These are phyloP conservation scores for Gigaspora rosea DNA, from an alignment of 192 early-diverging fungal genomes.

Conservation along the genomic window DNA sequence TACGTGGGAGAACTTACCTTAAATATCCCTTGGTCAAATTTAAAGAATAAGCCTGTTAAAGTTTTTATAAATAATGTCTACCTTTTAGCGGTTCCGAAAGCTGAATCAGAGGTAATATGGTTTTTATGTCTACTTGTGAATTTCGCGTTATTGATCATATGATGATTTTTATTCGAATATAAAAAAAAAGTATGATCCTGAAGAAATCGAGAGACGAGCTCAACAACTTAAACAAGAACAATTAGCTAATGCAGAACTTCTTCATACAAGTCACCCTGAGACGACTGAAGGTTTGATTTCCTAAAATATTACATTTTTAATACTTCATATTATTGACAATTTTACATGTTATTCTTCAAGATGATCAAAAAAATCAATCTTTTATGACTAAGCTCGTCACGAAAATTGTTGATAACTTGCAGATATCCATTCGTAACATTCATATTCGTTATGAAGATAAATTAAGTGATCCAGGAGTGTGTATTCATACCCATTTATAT, in stretches of 20 bases:
- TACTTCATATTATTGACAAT: neutral
- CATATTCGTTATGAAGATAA: conserved; percentile 95
- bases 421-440: conserved; percentile 93
- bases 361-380: conserved; percentile 74
- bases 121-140: too few relatives aligned
- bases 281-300: conserved; percentile 30
- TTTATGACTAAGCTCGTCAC: conserved; percentile 88
- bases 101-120: conserved; percentile 55
- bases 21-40: conserved; percentile 96
- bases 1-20: conserved; percentile 91
- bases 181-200: conserved; percentile 69
- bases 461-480: conserved; percentile 64
- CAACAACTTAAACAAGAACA: conserved; percentile 81
- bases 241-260: conserved; percentile 75
- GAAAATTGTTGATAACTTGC: conserved; percentile 96
- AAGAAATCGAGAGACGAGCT: conserved; percentile 75
- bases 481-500: neutral
- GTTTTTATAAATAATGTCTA: conserved; percentile 88
- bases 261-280: conserved; percentile 42
- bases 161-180: neutral
- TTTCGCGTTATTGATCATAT: too few relatives aligned
- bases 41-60: conserved; percentile 92
- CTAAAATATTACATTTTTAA: neutral
- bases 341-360: conserved; percentile 21
- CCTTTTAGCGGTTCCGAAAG: conserved; percentile 81